Evolutionary conservation across 2,329 filamentous ascomycete genomes (phyloP).

Genomic region (Phialophora expanda): DNA sequence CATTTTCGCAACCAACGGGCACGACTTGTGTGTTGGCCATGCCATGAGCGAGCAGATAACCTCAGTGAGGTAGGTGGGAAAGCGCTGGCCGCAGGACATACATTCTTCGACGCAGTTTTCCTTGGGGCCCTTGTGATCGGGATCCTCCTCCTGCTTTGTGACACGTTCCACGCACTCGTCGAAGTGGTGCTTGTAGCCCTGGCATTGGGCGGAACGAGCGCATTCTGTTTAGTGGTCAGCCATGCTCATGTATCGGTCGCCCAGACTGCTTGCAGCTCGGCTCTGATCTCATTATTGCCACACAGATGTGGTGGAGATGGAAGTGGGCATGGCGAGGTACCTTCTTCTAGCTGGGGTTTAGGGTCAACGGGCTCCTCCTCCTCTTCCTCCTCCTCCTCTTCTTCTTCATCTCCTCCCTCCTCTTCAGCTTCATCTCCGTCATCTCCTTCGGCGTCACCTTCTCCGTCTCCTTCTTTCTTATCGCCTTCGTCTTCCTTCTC

Average conservation of each 20-base stretch:
- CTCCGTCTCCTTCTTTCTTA: constrained; percentile 59
- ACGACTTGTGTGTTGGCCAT: not conserved
- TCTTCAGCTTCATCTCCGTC: constrained; percentile 74
- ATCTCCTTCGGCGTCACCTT: constrained; percentile 63
- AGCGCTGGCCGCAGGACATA: constrained; percentile 59
- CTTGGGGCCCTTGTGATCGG: constrained; percentile 72
- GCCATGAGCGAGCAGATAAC: not conserved
- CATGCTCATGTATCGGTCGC: not conserved
- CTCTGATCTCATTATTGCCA: not conserved
- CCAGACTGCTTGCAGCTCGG: not conserved
- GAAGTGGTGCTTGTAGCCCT: constrained; percentile 93
- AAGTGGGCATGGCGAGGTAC: constrained; percentile 62
- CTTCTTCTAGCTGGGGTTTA: constrained; percentile 88
- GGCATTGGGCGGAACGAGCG: constrained; percentile 82
- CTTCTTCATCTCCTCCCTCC: constrained; percentile 71
- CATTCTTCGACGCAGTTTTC: constrained; percentile 99
- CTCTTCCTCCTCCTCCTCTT: constrained; percentile 79
- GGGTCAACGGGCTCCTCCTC: constrained; percentile 82
- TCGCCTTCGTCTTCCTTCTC: constrained; percentile 48
- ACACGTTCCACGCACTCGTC: constrained; percentile 98
- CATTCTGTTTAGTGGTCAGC: constrained; percentile 68
- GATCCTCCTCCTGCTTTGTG: constrained; percentile 68
- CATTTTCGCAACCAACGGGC: not conserved
- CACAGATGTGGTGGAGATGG: not conserved
- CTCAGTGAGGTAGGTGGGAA: not conserved